Base-by-base conservation (phyloP, 2,329 filamentous ascomycete species). In the Pezicula carpinea region DNA sequence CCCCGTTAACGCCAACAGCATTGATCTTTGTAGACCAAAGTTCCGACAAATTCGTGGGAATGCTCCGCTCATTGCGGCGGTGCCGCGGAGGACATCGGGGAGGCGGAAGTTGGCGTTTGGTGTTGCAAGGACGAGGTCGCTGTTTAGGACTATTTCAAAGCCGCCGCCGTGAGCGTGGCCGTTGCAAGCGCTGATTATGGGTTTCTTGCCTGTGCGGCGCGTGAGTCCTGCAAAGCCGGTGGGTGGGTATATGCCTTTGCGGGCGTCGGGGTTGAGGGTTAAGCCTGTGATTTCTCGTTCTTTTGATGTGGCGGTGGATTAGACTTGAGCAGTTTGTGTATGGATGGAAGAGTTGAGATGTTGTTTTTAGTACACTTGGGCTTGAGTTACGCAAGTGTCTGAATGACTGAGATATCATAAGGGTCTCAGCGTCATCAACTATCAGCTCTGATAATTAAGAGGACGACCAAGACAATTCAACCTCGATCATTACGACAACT, bases 131-230 rank as follows among this genome's bases (percentile, higher is more conserved):
- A 80, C 72, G 36, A 83, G 68, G 61, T 84, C 80, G 52, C 69
- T 71, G 57, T 81, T 67, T 15, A 67, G 50, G 3, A 62, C 53
- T 6, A 65, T 75, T 62, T 81, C 77, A 53, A 79, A 79, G 0
- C 77, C 78, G 4, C 77, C 78, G 0, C 78, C 78, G 39, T 79
- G 64, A 1, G 76, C 75, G 50, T 74, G 70, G 0, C 78, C 78
- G 61, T 81, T 82, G 3, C 80, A 75, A 2, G 78, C 78, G 7
- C 76, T 77, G 58, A 82, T 77, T 39, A 82, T 69, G 1, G 78
- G 78, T 62, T 82, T 82, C 66, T 79, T 81, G 1, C 81, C 80
- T 11, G 63, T 63, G 11, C 81, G 68, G 34, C 75, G 67, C 34
- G 74, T 78, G 13, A 85, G 59, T 0, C 77, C 80, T 32, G 68